Evolutionary conservation across 495 filamentous ascomycete species (phyloP).

Genomic region (Hypoxylon trugodes): DNA sequence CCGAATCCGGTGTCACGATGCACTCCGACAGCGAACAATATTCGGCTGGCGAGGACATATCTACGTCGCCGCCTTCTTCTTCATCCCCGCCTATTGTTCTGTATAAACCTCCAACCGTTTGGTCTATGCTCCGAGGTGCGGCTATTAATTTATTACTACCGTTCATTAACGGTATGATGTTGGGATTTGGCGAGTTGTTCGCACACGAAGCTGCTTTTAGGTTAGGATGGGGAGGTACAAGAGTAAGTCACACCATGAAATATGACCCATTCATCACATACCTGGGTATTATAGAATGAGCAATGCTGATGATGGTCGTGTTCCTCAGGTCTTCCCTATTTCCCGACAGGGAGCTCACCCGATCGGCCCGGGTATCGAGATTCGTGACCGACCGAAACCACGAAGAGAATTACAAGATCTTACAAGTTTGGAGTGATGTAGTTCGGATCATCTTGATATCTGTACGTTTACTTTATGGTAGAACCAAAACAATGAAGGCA

Average conservation of each 20-base stretch:
- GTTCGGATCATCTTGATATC: neutral
- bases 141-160: constrained; percentile 95
- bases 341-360: constrained; percentile 54
- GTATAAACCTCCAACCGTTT: constrained; percentile 87
- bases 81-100: constrained; percentile 82
- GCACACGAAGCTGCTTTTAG: constrained; percentile 94
- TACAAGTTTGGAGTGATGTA: constrained; percentile 59
- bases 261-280: neutral
- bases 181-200: constrained; percentile 95
- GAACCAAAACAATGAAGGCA: constrained; percentile 2
- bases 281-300: neutral
- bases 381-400: constrained; percentile 50
- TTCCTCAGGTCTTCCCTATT: constrained; percentile 59
- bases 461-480: constrained; percentile 18
- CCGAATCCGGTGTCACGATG: constrained; percentile 84
- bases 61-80: constrained; percentile 67
- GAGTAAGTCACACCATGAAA: constrained; percentile 63
- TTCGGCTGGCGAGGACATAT: constrained; percentile 72
- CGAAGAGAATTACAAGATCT: constrained; percentile 53
- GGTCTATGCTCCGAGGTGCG: constrained; percentile 83
- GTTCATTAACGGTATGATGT: constrained; percentile 98
- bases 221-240: constrained; percentile 90
- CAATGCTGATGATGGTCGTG: neutral
- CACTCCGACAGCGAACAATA: constrained; percentile 92
- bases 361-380: constrained; percentile 63